A percentile compares a stretch with the other conserved stretches of the same genome.
Evolutionary conservation across 2,329 filamentous ascomycete genomes (phyloP).

Genomic region (Stenocarpella maydis): DNA sequence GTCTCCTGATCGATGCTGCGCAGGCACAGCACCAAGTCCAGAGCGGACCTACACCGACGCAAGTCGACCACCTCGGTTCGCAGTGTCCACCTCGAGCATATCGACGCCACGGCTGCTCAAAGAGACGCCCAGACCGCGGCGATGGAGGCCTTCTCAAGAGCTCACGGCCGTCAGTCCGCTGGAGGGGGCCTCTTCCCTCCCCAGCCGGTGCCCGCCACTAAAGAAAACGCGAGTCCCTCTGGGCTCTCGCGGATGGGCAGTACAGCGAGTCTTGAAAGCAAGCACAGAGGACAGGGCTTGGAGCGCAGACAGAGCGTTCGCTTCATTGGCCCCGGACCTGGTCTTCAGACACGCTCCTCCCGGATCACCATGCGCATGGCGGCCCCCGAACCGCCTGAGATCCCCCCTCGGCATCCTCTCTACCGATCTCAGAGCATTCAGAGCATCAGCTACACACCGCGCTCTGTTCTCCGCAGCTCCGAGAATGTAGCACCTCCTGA

Average conservation of each 20-base stretch:
- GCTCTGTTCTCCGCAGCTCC: not conserved
- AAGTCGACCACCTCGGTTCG: conserved; percentile 62
- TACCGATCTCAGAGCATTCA: conserved; percentile 26
- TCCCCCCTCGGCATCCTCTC: conserved; percentile 7
- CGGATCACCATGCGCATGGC: conserved; percentile 28
- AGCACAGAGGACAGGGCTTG: conserved; percentile 41
- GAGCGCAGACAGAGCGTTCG: conserved; percentile 63
- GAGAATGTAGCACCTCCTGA: conserved; percentile 20
- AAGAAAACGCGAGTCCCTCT: conserved; percentile 32
- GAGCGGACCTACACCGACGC: conserved; percentile 55
- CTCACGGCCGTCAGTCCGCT: conserved; percentile 51
- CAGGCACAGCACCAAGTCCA: conserved; percentile 56
- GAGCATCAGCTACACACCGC: conserved; percentile 11
- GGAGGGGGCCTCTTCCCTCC: conserved; percentile 48
- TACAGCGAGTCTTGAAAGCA: conserved; percentile 37
- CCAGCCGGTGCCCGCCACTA: conserved; percentile 37
- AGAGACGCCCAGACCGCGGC: conserved; percentile 71
- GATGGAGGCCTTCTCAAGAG: conserved; percentile 64
- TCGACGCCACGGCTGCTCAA: conserved; percentile 58
- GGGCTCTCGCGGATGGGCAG: conserved; percentile 36
- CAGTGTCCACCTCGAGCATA: conserved; percentile 56
- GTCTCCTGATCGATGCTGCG: conserved; percentile 52
- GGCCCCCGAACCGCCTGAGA: not conserved
- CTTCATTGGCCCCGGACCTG: conserved; percentile 50
- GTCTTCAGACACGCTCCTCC: conserved; percentile 32